These are phyloP conservation scores for Xylaria hypoxylon DNA, from an alignment of 2,329 filamentous ascomycete genomes.

Conservation along the genomic window DNA sequence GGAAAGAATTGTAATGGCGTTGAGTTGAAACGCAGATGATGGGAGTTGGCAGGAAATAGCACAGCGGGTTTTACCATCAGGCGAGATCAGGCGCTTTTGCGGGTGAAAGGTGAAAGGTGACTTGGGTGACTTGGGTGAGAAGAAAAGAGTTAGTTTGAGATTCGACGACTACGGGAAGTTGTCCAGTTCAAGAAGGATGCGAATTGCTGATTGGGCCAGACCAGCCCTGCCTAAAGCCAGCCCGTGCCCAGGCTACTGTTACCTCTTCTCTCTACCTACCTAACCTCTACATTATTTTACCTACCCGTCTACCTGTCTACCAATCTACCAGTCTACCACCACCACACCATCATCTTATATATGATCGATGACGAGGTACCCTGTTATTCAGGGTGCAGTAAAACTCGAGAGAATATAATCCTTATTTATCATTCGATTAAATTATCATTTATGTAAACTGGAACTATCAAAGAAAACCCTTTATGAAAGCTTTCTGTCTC, in stretches of 20 bases:
- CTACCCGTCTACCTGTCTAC: too few relatives aligned
- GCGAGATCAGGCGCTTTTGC: constrained; percentile 26
- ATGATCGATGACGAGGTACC: too few relatives aligned
- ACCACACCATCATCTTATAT: too few relatives aligned
- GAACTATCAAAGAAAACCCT: background rate
- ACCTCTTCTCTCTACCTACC: background rate
- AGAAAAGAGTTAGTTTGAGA: constrained; percentile 29
- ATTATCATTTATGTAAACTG: too few relatives aligned
- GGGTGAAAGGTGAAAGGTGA: constrained; percentile 15
- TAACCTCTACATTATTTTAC: too few relatives aligned
- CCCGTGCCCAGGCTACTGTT: constrained; percentile 25
- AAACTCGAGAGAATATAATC: background rate
- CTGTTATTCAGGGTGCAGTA: too few relatives aligned
- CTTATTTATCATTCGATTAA: background rate
- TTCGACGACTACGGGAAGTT: constrained; percentile 26
- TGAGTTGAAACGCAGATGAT: background rate
- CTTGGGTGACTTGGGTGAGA: constrained; percentile 10
- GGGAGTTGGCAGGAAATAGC: constrained; percentile 25
- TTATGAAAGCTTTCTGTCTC: background rate
- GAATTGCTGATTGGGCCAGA: constrained; percentile 40
- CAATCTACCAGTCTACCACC: too few relatives aligned
- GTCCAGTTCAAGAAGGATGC: constrained; percentile 39
- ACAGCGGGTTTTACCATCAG: constrained; percentile 10
- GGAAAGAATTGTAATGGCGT: background rate
- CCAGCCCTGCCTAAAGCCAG: constrained; percentile 29